Conservation (phyloP, 116 monocot species). For the Trichopus zeylanicus region DNA sequence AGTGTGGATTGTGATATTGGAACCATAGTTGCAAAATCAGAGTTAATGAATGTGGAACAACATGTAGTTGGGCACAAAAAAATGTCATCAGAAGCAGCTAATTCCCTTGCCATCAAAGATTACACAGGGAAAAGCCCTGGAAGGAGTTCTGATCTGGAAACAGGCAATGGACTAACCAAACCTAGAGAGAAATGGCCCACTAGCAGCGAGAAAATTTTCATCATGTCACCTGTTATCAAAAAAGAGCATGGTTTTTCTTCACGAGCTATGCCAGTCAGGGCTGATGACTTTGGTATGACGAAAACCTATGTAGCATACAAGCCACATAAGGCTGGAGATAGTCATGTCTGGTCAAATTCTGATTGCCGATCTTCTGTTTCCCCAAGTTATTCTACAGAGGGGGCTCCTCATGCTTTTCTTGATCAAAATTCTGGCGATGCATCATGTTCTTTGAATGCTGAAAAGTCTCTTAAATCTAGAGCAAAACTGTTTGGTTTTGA, state of each 20-base stretch:
- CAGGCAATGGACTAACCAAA: neutral
- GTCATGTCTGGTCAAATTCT: conserved; percentile 14
- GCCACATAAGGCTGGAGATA: neutral
- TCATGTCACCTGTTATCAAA: conserved; percentile 10
- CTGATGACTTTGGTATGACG: neutral
- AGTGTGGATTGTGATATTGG: neutral
- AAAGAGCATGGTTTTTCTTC: conserved; percentile 12
- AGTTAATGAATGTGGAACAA: conserved; percentile 1
- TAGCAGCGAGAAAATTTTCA: neutral
- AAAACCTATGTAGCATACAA: conserved; percentile 11
- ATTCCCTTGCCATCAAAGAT: neutral
- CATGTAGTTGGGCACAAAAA: too few species aligned
- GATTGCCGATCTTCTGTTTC: conserved; percentile 21
- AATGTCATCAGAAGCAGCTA: too few species aligned
- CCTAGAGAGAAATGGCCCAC: neutral
- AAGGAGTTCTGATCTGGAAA: conserved; percentile 14
- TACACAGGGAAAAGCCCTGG: neutral
- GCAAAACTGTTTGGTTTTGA: conserved; percentile 51
- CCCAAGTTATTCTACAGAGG: conserved; percentile 13
- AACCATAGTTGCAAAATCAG: neutral
- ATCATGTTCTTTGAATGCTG: conserved; percentile 26
- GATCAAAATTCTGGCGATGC: conserved; percentile 12
- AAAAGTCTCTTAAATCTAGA: conserved; percentile 14
- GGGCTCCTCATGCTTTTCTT: conserved; percentile 1
- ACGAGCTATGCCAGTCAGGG: neutral